Base-by-base conservation (phyloP, 164 flowering plant genomes). In the Litsea cubeba region DNA sequence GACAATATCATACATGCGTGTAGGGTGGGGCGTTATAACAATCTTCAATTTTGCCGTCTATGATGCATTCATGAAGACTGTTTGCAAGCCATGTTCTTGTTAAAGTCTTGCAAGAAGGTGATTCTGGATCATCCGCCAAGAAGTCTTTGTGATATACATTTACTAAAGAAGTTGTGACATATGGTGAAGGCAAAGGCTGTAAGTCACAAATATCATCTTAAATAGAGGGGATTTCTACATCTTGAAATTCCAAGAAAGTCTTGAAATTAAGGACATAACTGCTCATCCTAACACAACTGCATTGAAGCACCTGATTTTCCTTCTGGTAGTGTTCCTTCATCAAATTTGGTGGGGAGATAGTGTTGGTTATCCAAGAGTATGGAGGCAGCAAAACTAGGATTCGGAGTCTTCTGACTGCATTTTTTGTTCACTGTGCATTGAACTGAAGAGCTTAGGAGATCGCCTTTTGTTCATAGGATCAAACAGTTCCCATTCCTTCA, bases 51-150 rank as follows among this genome's bases (percentile, higher is more conserved):
- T 65, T 62, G 30, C 58, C 22, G 35, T 60, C 26, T 62, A 63
- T n/a, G 35, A 62, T 71, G 64, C 26, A 62, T 75, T 71, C 46
- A 67, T 76, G 32, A 65, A 71, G 65, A 49, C 40, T 64, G 74
- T 76, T 26, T 40, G 10, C 46, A 40, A 40, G 40, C 46, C 20
- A 20, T 71, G 65, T 17, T 22, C 57, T n/a, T 26, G 58, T 50
- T 32, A 70, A 51, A 54, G 51, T 70, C 62, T 70, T 70, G 72
- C 54, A 32, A 70, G 72, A 70, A 60, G 18, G 51, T 50, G 72
- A 20, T 24, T 28, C 6, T n/a, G 35, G 15, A 54, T 70, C 25
- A 20, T 22, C 35, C 72, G 5, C 6, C 12, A 15, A 3, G 3
- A 54, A 54, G 5, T 54, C 60, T 14, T 12, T 54, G 17, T 54